These are phyloP conservation scores for Syzygium aromaticum DNA, from an alignment of 345 rosid species.

Conservation along the genomic window DNA sequence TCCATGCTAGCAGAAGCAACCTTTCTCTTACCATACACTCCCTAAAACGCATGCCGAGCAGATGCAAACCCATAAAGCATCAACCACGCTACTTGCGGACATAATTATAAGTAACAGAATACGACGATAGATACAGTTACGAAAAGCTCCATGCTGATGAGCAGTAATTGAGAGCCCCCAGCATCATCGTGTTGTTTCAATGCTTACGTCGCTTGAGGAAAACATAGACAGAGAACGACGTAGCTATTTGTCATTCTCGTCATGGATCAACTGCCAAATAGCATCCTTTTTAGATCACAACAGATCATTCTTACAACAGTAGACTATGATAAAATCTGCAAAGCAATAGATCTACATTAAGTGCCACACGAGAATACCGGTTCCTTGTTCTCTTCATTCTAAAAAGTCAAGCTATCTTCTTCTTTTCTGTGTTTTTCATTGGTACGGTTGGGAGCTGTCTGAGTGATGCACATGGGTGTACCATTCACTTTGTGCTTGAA, in stretches of 20 bases:
- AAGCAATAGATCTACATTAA: neutral
- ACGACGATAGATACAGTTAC: neutral
- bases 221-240: neutral
- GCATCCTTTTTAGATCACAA: neutral
- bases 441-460: neutral
- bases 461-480: neutral
- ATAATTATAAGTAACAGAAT: neutral
- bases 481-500: neutral
- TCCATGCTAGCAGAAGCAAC: neutral
- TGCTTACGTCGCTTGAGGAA: neutral
- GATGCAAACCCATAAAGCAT: neutral
- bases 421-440: neutral
- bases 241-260: neutral
- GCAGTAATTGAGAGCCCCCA: neutral
- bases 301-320: neutral
- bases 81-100: neutral
- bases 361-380: neutral
- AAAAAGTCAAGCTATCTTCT: neutral
- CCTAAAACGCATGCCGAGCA: neutral
- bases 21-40: neutral
- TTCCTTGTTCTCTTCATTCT: neutral
- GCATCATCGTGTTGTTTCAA: neutral
- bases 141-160: neutral
- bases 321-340: neutral
- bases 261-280: neutral